These are phyloP conservation scores for Pseudogymnoascus pannorum DNA, from an alignment of 2,329 filamentous ascomycete genomes.

Conservation along the genomic window DNA sequence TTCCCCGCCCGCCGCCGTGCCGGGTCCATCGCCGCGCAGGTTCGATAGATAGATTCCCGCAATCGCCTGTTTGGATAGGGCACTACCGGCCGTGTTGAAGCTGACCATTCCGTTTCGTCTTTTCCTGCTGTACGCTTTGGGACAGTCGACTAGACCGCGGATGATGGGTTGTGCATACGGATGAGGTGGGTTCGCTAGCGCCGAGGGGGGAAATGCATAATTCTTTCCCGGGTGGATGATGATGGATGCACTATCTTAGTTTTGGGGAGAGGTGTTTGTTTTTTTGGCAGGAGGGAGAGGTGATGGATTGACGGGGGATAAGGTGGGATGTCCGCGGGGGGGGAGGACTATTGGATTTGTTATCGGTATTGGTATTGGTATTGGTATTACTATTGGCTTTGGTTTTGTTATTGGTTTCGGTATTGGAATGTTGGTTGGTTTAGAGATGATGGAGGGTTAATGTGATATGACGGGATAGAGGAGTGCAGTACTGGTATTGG, in stretches of 20 bases:
- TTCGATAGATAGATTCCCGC: not conserved
- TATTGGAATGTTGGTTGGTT: no score
- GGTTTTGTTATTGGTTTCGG: no score
- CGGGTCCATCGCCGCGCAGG: no score
- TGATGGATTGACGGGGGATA: not conserved
- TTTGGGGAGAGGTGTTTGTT: not conserved
- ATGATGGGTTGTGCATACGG: not conserved
- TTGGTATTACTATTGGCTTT: no score
- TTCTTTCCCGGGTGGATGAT: not conserved
- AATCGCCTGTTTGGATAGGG: no score
- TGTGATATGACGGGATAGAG: not conserved
- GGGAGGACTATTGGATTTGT: no score
- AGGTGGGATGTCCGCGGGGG: not conserved
- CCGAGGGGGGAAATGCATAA: not conserved
- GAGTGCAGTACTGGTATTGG: not conserved
- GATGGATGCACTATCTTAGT: not conserved
- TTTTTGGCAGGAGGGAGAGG: not conserved
- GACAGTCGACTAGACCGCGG: not conserved
- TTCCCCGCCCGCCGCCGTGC: no score
- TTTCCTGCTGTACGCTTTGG: no score
- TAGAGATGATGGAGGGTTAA: not conserved
- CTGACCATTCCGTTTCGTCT: no score
- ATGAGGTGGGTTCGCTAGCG: not conserved
- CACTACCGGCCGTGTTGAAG: no score
- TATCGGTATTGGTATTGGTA: no score